Evolutionary conservation across 768 basidiomycete species (phyloP), one percentile per base, ranked within the genome.

Genomic region (Trametes sanguinea): DNA sequence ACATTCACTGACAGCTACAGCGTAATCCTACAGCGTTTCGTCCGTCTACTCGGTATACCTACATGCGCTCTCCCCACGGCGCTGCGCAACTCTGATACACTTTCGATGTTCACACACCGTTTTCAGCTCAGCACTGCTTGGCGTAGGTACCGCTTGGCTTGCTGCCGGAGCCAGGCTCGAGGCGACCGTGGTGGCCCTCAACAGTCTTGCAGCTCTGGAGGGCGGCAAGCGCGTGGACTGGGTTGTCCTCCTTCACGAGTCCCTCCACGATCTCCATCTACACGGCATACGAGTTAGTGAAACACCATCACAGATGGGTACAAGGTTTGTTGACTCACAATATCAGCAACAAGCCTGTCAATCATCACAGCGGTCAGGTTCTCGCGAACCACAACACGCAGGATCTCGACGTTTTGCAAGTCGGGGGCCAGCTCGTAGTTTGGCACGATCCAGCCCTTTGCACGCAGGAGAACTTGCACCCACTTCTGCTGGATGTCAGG

Each of bases 221-320:
- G 2, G 74, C 69, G 62, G 75, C 76, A n/a, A 91, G 76, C 0
- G 81, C 80, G 61, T 89, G 85, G 27, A 73, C 48, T 0, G 85
- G 74, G 8, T 83, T 82, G 50, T 76, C 78, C 37, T 77, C 66
- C 42, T 80, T 71, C 11, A 74, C 72, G 32, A 94, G 76, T 6
- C 78, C 74, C 68, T 90, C 83, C 0, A 88, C 89, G 32, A 90
- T 73, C 68, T 87, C 84, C 32, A 92, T 75, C 82, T 90, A 63
- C 47, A 60, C 33, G 39, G 50, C 47, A 60, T 33, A 35, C 51
- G 29, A 60, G 29, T 13, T 13, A n/a, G 30, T n/a, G 22, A 33
- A 11, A 7, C 6, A 4, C 6, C 35, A 37, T 37, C 35, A 37
- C 35, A 14, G 30, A 43, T 13, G 22, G 22, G 13, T 27, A 14